These are phyloP conservation scores for Lumnitzera racemosa DNA, from an alignment of 345 rosid genomes.

Conservation along the genomic window DNA sequence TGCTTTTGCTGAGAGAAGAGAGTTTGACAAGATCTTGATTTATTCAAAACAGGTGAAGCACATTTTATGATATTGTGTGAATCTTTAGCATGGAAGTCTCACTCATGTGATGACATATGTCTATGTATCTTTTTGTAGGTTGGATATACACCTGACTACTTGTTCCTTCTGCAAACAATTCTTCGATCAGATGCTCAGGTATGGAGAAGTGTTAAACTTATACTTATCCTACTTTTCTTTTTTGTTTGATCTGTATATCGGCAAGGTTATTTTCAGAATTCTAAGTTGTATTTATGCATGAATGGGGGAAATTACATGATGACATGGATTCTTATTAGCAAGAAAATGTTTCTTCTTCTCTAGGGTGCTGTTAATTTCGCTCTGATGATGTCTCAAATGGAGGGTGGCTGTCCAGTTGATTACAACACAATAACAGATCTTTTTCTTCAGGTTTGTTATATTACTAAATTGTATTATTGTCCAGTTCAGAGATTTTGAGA, in stretches of 20 bases:
- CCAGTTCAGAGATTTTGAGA: not conserved
- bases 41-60: constrained; percentile 82
- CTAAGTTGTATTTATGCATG: no score
- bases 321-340: not conserved
- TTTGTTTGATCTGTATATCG: not conserved
- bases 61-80: no score
- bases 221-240: not conserved
- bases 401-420: constrained; percentile 97
- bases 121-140: constrained; percentile 38
- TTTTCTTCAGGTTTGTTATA: constrained; percentile 78
- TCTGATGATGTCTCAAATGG: constrained; percentile 99
- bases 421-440: constrained; percentile 97
- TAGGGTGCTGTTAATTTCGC: constrained; percentile 99
- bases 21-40: constrained; percentile 88
- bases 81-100: not conserved
- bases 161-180: constrained; percentile 98
- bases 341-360: constrained; percentile 3
- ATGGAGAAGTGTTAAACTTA: not conserved
- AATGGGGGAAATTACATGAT: not conserved
- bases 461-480: not conserved
- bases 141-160: constrained; percentile 94
- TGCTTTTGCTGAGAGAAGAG: constrained; percentile 96
- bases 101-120: constrained; percentile 1
- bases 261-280: no score
- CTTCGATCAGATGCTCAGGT: constrained; percentile 98